These are phyloP conservation scores for Filobasidium floriforme DNA, from an alignment of 768 basidiomycete species.

Conservation along the genomic window DNA sequence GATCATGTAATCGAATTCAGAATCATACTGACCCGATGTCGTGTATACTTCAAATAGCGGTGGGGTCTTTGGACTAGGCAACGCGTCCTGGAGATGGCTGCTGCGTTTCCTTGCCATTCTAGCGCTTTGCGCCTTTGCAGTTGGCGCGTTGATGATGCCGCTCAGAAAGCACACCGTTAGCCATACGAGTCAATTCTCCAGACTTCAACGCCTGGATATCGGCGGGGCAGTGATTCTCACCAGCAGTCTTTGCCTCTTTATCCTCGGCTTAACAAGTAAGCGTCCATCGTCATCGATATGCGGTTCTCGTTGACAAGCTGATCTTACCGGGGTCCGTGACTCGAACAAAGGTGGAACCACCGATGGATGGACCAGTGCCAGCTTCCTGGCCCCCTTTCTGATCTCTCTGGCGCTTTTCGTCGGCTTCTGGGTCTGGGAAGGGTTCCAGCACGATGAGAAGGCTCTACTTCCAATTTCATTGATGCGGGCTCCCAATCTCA, in stretches of 20 bases:
- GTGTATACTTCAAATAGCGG: conserved; percentile 38
- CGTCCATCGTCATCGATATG: too few relatives aligned
- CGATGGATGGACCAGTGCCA: conserved; percentile 51
- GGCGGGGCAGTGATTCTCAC: conserved; percentile 38
- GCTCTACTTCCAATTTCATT: conserved; percentile 44
- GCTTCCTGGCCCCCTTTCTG: conserved; percentile 51
- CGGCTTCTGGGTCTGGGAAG: conserved; percentile 55
- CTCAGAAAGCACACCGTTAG: conserved; percentile 6
- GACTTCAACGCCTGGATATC: conserved; percentile 35
- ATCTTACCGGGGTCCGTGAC: conserved; percentile 4
- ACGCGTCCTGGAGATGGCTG: conserved; percentile 51
- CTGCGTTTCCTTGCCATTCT: conserved; percentile 52
- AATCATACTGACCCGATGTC: too few relatives aligned
- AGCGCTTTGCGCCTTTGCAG: conserved; percentile 41
- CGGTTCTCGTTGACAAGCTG: not conserved
- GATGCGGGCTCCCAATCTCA: conserved; percentile 37
- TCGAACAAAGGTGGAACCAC: conserved; percentile 49
- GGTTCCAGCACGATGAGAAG: conserved; percentile 44
- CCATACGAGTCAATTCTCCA: conserved; percentile 12
- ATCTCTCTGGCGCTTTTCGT: conserved; percentile 48
- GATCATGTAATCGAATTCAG: too few relatives aligned
- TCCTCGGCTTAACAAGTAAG: conserved; percentile 32
- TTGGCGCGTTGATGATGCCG: conserved; percentile 46
- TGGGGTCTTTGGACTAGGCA: conserved; percentile 47
- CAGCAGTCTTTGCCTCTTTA: conserved; percentile 39